These are phyloP conservation scores for Xylariales sp. DNA, from an alignment of 2,329 filamentous ascomycete species.

Conservation along the genomic window DNA sequence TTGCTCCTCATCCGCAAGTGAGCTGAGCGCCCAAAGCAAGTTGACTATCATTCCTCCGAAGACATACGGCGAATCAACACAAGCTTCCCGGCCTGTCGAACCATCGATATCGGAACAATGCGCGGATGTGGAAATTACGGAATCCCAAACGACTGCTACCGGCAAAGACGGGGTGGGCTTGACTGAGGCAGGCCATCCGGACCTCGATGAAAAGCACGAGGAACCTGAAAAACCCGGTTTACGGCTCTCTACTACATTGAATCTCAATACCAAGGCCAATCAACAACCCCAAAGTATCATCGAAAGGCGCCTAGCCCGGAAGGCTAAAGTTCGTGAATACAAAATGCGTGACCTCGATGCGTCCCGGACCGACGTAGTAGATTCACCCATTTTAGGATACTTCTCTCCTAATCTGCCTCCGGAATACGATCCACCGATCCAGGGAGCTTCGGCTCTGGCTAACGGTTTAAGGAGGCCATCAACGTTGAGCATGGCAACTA, in stretches of 20 bases:
- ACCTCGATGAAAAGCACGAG: slow-evolving; percentile 8
- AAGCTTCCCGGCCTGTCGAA: not conserved
- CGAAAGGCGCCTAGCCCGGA: slow-evolving; percentile 43
- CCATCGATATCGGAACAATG: slow-evolving; percentile 2
- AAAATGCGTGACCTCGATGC: slow-evolving; percentile 43
- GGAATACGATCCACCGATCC: slow-evolving; percentile 17
- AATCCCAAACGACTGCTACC: not conserved
- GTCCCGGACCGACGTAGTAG: slow-evolving; percentile 29
- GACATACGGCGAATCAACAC: not conserved
- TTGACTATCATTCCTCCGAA: slow-evolving; percentile 24
- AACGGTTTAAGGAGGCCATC: slow-evolving; percentile 23
- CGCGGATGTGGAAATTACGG: not conserved
- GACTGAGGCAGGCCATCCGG: not conserved
- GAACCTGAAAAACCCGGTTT: not conserved
- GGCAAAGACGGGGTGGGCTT: not conserved
- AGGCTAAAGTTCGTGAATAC: slow-evolving; percentile 42
- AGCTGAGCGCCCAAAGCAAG: slow-evolving; percentile 28
- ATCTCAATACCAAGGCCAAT: slow-evolving; percentile 9
- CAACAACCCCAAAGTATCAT: slow-evolving; percentile 36
- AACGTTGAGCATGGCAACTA: slow-evolving; percentile 14
- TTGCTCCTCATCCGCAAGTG: slow-evolving; percentile 38
- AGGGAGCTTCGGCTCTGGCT: slow-evolving; percentile 23
- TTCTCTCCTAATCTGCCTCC: slow-evolving; percentile 34
- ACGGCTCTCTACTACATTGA: slow-evolving; percentile 12
- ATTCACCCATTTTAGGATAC: slow-evolving; percentile 45